Evolutionary conservation across 441 rosid genomes (phyloP).

Genomic region (Erysimum pusillum): DNA sequence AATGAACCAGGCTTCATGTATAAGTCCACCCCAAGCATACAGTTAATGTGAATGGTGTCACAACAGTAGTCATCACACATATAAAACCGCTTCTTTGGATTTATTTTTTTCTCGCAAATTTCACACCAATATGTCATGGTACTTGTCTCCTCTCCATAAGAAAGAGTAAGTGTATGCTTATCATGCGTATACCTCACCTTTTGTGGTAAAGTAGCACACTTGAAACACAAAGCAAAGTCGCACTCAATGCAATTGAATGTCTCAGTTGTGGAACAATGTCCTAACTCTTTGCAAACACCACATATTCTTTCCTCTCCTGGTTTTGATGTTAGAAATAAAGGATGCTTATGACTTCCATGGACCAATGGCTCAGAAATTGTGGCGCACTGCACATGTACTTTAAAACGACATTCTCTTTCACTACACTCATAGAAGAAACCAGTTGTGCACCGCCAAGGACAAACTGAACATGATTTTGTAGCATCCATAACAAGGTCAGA

Average conservation of each 20-base stretch:
- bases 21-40: neutral
- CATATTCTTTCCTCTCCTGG: neutral
- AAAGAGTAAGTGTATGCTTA: no score
- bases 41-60: constrained; percentile 1
- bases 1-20: neutral
- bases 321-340: constrained; percentile 26
- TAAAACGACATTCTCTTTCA: neutral
- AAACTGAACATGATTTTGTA: neutral
- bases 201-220: no score
- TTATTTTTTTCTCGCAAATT: no score
- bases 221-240: no score
- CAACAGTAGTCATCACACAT: neutral
- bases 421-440: constrained; percentile 7
- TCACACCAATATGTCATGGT: no score
- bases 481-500: neutral
- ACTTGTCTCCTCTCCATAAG: no score
- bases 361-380: neutral
- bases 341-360: neutral
- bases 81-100: neutral
- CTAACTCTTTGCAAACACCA: constrained; percentile 5
- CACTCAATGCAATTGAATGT: no score
- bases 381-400: constrained; percentile 8
- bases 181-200: no score
- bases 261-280: no score
- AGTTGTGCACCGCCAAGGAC: neutral